A percentile compares a stretch with the other conserved stretches of the same genome.
Conservation (phyloP, 257 asterid genomes). For the Thymus mandschuricus region DNA sequence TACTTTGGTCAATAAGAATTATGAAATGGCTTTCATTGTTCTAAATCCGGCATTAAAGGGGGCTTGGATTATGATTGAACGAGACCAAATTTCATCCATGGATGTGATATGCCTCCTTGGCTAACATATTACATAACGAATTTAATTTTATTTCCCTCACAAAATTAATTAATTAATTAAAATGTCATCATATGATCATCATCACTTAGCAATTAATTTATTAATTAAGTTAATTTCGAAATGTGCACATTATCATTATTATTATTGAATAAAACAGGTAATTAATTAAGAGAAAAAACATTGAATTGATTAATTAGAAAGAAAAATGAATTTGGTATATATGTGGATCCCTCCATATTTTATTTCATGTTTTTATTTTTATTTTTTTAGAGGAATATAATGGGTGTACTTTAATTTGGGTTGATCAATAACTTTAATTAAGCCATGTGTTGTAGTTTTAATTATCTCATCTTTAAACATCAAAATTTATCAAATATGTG, state of each 20-base stretch:
- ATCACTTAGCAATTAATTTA: neutral
- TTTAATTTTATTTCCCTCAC: no score
- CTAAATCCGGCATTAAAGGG: conserved; percentile 16
- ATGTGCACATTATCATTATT: no score
- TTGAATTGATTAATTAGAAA: no score
- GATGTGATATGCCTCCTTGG: conserved; percentile 30
- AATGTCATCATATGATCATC: conserved; percentile 7
- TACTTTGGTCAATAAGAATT: neutral
- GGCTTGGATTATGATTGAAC: conserved; percentile 31
- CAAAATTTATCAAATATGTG: no score
- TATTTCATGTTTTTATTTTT: neutral
- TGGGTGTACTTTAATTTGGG: neutral
- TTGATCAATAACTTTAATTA: neutral
- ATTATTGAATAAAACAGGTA: no score
- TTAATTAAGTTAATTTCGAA: no score
- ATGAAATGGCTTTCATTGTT: neutral
- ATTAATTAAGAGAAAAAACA: no score
- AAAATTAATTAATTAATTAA: neutral
- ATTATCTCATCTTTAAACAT: no score
- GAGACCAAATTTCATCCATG: conserved; percentile 10
- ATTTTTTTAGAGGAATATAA: neutral
- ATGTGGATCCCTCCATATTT: neutral
- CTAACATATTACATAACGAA: no score
- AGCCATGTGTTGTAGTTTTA: no score
- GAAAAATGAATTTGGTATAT: no score